Evolutionary conservation across 768 basidiomycete species (phyloP).

Genomic region (Lyophyllum shimeji): DNA sequence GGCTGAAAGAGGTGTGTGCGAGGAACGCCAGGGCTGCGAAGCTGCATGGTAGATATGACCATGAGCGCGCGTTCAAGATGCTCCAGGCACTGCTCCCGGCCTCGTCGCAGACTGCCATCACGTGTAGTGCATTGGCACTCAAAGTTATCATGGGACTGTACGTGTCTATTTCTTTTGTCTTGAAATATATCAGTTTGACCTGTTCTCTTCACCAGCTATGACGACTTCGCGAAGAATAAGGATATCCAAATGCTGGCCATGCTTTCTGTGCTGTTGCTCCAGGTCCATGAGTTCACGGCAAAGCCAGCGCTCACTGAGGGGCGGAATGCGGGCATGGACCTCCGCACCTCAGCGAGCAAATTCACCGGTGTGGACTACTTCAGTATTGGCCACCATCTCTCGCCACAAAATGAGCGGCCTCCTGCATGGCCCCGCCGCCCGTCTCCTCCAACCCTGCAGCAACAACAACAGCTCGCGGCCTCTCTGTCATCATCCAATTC

Average conservation of each 20-base stretch:
- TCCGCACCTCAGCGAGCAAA: constrained; percentile 1
- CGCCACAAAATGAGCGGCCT: constrained; percentile 31
- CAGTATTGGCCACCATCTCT: constrained; percentile 40
- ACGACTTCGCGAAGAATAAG: constrained; percentile 43
- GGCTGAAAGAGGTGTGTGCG: constrained; percentile 49
- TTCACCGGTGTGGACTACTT: constrained; percentile 56
- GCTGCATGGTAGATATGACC: constrained; percentile 59
- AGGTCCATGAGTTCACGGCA: constrained; percentile 32
- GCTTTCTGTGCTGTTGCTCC: constrained; percentile 66
- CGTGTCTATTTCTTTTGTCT: constrained; percentile 23
- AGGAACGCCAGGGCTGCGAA: constrained; percentile 62
- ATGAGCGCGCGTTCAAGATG: constrained; percentile 66
- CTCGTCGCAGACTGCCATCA: constrained; percentile 10
- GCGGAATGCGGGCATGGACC: constrained; percentile 9
- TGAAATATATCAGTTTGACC: constrained; percentile 8
- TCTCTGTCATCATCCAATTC: constrained; percentile 55
- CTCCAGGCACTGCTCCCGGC: constrained; percentile 49
- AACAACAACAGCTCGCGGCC: constrained; percentile 29
- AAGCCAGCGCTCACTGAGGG: constrained; percentile 4
- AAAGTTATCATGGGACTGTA: constrained; percentile 49
- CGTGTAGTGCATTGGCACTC: constrained; percentile 32
- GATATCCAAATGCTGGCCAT: constrained; percentile 86
- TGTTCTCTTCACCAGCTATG: constrained; percentile 29
- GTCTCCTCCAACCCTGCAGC: constrained; percentile 39
- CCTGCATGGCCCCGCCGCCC: constrained; percentile 55